Conservation (phyloP, 139 green algal genomes). For the Ostreobium quekettii region DNA sequence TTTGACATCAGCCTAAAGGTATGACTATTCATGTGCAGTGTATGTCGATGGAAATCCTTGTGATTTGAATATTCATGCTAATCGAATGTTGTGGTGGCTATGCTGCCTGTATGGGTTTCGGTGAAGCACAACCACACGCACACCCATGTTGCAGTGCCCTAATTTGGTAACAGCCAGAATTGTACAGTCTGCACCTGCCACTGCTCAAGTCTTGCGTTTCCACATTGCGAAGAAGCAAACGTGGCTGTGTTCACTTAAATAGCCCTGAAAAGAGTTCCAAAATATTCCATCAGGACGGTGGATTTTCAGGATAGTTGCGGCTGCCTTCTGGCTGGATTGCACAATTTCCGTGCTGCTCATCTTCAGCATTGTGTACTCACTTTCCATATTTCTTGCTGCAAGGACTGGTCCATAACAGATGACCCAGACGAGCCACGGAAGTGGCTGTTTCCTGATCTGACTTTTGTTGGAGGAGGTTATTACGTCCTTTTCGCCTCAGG, state of each 20-base stretch:
- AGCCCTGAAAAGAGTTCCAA: not conserved
- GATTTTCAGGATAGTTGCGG: not conserved
- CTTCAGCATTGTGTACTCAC: not conserved
- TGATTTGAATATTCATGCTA: not conserved
- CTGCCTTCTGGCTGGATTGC: not conserved
- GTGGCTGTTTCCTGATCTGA: not conserved
- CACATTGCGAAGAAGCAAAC: not conserved
- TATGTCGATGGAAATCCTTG: not conserved
- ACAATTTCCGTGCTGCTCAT: not conserved
- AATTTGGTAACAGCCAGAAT: too few species aligned
- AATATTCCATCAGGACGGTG: not conserved
- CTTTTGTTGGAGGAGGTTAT: not conserved
- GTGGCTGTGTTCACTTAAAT: not conserved
- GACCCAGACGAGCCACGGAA: constrained; percentile 12
- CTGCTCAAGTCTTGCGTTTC: too few species aligned
- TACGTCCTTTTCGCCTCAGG: constrained; percentile 10
- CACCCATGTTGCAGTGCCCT: too few species aligned
- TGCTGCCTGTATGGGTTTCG: not conserved
- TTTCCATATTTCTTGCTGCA: not conserved
- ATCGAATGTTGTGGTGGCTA: not conserved
- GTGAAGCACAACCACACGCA: too few species aligned
- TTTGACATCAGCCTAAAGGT: not conserved
- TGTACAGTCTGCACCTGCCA: too few species aligned
- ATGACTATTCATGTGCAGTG: not conserved
- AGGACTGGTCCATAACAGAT: constrained; percentile 12